Evolutionary conservation across 495 filamentous ascomycete species (phyloP), one percentile per base, ranked within the genome.

Genomic region (Sphaerosporella brunnea): DNA sequence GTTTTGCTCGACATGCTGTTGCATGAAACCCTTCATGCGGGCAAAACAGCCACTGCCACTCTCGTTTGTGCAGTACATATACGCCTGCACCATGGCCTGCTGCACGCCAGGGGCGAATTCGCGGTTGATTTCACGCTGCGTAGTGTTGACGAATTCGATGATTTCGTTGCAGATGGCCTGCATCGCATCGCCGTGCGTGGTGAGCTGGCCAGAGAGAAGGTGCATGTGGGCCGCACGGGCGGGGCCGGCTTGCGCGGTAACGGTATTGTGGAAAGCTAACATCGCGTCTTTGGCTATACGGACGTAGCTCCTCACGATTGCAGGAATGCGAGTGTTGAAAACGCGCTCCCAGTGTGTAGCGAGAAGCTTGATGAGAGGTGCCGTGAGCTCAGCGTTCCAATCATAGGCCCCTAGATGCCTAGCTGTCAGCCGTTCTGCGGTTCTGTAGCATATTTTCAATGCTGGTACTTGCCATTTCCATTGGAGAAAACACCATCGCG

Each of bases 11-110:
- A 80, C 67, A 49, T 79, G 69, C n/a, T 34, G 23, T 0, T 50
- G 48, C 73, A 80, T 79, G 25, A 52, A 41, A 2, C 19, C 49
- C 51, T 75, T 79, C 72, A 79, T 79, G 1, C 75, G 67, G 23
- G 49, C 60, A 50, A 55, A 75, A 15, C 54, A 66, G 0, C 75
- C 77, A 3, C 48, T n/a, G 4, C 69, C 74, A 36, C 28, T 38
- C 55, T 74, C 69, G 1, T 54, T 30, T 11, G 50, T 49, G 50
- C 73, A 76, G 10, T 39, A 53, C 0, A 65, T 53, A 50, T 80
- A 80, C 1, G 66, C 68, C 4, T 58, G 38, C 0, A 25, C 23
- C 69, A 80, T 77, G 24, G 54, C 49, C 0, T 53, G 11, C 23
- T 64, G 55, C 23, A 80, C 72, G 18, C 67, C 60, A 1, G 72